phyloP scores from a whole-genome alignment of 768 basidiomycete species.

The Serendipita vermifera region DNA sequence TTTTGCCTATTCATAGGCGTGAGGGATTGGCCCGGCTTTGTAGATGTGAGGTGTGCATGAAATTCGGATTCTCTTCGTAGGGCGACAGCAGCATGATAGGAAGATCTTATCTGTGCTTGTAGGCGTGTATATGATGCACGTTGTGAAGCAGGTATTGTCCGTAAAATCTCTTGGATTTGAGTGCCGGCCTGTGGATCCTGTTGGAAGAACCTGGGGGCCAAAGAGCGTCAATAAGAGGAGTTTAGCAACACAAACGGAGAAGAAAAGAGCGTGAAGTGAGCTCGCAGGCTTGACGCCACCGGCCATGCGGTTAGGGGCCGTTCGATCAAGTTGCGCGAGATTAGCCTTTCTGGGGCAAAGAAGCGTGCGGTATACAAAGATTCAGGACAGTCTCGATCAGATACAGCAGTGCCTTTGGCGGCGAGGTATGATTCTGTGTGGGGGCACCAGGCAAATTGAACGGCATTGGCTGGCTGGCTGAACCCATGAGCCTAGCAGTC shows the following conservation, averaged over 20 bases:
- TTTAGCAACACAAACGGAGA: neutral
- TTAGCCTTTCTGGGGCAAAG: neutral
- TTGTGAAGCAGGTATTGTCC: slow-evolving; percentile 68
- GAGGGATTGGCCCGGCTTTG: slow-evolving; percentile 66
- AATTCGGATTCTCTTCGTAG: slow-evolving; percentile 70
- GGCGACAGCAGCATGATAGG: slow-evolving; percentile 70
- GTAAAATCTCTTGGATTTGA: slow-evolving; percentile 68
- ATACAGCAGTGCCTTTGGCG: neutral
- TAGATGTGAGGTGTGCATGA: slow-evolving; percentile 69
- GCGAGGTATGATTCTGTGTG: slow-evolving; percentile 1
- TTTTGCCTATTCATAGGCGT: slow-evolving; percentile 59
- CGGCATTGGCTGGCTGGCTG: neutral
- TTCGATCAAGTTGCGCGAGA: neutral
- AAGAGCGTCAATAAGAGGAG: slow-evolving; percentile 4
- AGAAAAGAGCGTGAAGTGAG: neutral
- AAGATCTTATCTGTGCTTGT: slow-evolving; percentile 75
- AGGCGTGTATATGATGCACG: slow-evolving; percentile 76
- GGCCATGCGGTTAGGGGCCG: neutral
- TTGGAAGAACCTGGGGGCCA: slow-evolving; percentile 54
- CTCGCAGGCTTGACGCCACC: neutral
- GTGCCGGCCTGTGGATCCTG: slow-evolving; percentile 70
- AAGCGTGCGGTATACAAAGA: neutral
- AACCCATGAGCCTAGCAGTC: too few species aligned
- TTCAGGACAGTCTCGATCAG: neutral
- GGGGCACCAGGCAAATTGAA: neutral